Evolutionary conservation across 2,329 filamentous ascomycete species (phyloP).

Genomic region (Claviceps lovelessii): DNA sequence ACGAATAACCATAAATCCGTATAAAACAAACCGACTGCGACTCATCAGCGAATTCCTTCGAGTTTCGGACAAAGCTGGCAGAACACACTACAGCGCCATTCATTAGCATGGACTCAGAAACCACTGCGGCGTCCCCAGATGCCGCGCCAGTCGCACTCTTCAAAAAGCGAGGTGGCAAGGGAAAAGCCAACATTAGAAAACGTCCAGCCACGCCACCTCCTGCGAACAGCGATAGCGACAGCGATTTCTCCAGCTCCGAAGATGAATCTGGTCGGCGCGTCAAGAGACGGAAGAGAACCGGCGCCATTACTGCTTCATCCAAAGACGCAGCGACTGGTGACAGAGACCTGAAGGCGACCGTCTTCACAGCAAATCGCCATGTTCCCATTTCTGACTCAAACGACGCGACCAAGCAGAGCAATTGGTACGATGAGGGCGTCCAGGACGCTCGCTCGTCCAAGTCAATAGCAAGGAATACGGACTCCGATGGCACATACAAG

Average conservation of each 20-base stretch:
- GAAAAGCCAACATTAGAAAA: conserved; percentile 66
- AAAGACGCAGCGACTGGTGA: conserved; percentile 24
- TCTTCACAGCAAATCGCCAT: conserved; percentile 46
- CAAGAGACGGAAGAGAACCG: conserved; percentile 61
- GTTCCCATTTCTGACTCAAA: conserved; percentile 52
- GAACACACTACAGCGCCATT: neutral
- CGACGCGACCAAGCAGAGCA: conserved; percentile 77
- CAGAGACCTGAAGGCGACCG: conserved; percentile 33
- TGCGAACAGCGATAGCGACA: conserved; percentile 41
- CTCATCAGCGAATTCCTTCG: neutral
- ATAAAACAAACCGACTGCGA: neutral
- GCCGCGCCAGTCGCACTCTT: conserved; percentile 50
- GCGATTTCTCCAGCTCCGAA: conserved; percentile 53
- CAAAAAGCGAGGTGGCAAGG: conserved; percentile 72
- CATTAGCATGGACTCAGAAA: conserved; percentile 4
- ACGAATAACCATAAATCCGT: too few relatives aligned
- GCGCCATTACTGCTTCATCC: conserved; percentile 51
- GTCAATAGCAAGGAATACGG: conserved; percentile 18
- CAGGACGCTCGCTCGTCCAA: conserved; percentile 32
- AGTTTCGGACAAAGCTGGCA: neutral
- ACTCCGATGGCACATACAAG: conserved; percentile 57
- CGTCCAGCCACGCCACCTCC: conserved; percentile 65
- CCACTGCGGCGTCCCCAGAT: neutral
- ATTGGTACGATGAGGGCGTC: conserved; percentile 75
- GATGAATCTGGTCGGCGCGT: conserved; percentile 62